These are phyloP conservation scores for Taxawa tesnikishii DNA, from an alignment of 2,329 filamentous ascomycete genomes.

Conservation along the genomic window DNA sequence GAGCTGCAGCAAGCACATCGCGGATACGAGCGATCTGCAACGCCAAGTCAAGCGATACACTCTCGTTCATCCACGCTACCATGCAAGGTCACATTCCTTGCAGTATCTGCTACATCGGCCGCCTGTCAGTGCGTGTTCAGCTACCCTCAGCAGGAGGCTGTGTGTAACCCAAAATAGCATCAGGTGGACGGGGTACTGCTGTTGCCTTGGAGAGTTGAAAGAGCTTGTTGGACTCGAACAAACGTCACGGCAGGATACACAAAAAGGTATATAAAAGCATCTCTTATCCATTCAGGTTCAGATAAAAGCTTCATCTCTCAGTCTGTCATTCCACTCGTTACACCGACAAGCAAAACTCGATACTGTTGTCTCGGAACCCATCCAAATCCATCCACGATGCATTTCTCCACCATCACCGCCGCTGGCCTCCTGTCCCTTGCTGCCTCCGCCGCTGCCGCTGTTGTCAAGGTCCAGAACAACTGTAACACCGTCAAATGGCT, in stretches of 20 bases:
- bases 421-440: slow-evolving; percentile 7
- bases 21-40: too few relatives aligned
- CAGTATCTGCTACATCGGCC: too few relatives aligned
- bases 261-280: not conserved
- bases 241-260: not conserved
- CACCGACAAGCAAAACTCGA: too few relatives aligned
- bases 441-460: slow-evolving; percentile 10
- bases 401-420: slow-evolving; percentile 7
- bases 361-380: too few relatives aligned
- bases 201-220: slow-evolving; percentile 4
- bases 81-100: too few relatives aligned
- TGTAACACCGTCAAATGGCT: slow-evolving; percentile 15
- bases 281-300: not conserved
- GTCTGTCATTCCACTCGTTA: not conserved
- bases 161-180: too few relatives aligned
- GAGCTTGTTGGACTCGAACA: slow-evolving; percentile 1
- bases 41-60: too few relatives aligned
- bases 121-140: too few relatives aligned
- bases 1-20: too few relatives aligned
- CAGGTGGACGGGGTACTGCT: too few relatives aligned
- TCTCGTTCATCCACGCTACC: too few relatives aligned
- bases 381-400: slow-evolving; percentile 11
- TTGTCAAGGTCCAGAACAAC: slow-evolving; percentile 14
- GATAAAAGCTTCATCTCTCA: not conserved
- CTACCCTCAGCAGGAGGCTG: too few relatives aligned